Evolutionary conservation across 208 protist genomes (phyloP), one percentile per base, ranked within the genome.

Genomic region (Porcisia hertigi): DNA sequence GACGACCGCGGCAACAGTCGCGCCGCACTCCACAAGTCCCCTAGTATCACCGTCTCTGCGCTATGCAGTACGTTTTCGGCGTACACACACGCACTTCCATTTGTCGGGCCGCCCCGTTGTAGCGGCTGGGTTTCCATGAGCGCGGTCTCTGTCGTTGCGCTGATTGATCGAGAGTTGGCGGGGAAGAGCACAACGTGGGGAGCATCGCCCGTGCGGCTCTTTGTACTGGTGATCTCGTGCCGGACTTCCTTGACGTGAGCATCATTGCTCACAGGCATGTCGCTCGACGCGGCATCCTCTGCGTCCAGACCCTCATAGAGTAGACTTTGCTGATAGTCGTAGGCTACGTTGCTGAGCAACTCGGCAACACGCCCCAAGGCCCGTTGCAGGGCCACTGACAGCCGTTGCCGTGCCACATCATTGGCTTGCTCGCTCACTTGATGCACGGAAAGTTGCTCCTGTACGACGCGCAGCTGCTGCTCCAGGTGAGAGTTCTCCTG

Each of bases 401-500:
- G 57, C 20, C 74, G 77, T 43, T 71, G 69, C 52, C 20, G 55
- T 3, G 58, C 69, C 25, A 57, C 54, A 47, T 1, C 63, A 18
- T 30, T 62, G 39, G 71, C 14, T n/a, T 41, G 53, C 16, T 34
- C 47, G n/a, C 39, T 65, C 9, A 0, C 53, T 1, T 53, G 43
- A 9, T 34, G 54, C 39, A 20, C 57, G 8, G 18, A 20, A 18
- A 76, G 25, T 57, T 59, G 43, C 30, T 72, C 65, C 64, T 81
- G 71, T 34, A 62, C 16, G 30, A 67, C 2, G 8, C 45, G 64
- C 63, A 81, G 71, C 36, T 81, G 67, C 30, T 72, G 66, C 53
- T 71, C 60, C 23, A 84, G 1, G 2, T 39, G 30, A 12, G 41
- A 58, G 30, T 78, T 63, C 81, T 87, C 79, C 71, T 86, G 75